Percentiles rank a stretch among this genome's conserved stretches.
phyloP scores from a whole-genome alignment of 495 filamentous ascomycete species.

The Bacidia rubella region DNA sequence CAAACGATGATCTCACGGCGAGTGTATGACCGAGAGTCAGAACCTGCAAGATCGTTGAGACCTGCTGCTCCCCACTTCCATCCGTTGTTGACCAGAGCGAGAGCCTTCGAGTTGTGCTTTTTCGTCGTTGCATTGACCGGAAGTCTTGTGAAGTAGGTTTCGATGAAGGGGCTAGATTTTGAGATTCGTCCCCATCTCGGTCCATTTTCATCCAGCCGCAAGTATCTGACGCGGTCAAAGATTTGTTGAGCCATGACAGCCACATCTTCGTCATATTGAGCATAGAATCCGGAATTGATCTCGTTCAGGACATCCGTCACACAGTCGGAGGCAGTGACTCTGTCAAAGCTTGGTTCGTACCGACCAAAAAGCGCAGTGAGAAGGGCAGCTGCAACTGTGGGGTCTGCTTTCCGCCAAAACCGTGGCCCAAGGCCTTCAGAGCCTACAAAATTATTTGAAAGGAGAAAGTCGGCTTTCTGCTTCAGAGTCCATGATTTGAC shows the following conservation, averaged over 20 bases:
- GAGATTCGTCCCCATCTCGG: conserved; percentile 76
- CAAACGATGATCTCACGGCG: conserved; percentile 93
- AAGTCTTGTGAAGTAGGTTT: conserved; percentile 90
- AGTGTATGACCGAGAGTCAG: conserved; percentile 76
- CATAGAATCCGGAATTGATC: conserved; percentile 75
- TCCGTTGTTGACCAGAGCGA: conserved; percentile 88
- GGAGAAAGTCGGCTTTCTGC: conserved; percentile 48
- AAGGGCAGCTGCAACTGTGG: conserved; percentile 53
- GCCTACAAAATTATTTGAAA: conserved; percentile 49
- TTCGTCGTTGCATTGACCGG: conserved; percentile 65
- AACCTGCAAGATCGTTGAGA: conserved; percentile 84
- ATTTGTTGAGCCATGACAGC: conserved; percentile 76
- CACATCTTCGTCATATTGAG: conserved; percentile 77
- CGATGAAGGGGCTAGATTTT: conserved; percentile 66
- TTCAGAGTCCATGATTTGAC: conserved; percentile 42
- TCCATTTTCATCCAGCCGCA: conserved; percentile 79
- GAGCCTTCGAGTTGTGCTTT: conserved; percentile 58
- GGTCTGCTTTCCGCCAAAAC: conserved; percentile 54
- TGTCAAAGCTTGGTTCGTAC: conserved; percentile 38
- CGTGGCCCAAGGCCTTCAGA: conserved; percentile 64
- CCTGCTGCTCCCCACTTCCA: conserved; percentile 98
- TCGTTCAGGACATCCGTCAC: conserved; percentile 54
- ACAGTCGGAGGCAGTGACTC: conserved; percentile 21
- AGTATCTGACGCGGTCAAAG: conserved; percentile 87
- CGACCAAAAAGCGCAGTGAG: conserved; percentile 56